Percentiles rank a stretch among this genome's conserved stretches.
phyloP scores from a whole-genome alignment of 176 grass and related monocot species.

The Cymbopogon citratus region DNA sequence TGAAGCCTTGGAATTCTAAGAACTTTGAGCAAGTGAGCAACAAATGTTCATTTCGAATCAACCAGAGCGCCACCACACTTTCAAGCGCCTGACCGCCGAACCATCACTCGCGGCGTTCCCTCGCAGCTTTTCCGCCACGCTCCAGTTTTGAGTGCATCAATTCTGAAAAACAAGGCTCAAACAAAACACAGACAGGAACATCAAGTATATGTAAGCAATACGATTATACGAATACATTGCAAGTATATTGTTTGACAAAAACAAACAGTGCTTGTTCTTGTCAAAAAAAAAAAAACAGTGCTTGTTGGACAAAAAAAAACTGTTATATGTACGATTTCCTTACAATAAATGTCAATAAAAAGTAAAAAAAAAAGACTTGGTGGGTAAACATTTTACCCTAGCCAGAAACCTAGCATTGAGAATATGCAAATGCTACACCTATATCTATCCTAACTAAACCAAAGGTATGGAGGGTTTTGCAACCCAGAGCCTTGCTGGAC shows the following conservation, averaged over 20 bases:
- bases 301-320: not conserved
- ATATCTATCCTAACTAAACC: conserved; percentile 35
- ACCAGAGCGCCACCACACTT: not conserved
- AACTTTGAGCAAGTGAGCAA: not conserved
- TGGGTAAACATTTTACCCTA: not conserved
- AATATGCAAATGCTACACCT: conserved; percentile 32
- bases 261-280: too few relatives aligned
- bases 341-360: conserved; percentile 23
- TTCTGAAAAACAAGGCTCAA: not conserved
- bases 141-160: not conserved
- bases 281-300: not conserved
- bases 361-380: not conserved
- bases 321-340: conserved; percentile 2
- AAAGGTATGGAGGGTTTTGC: conserved; percentile 15
- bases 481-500: not conserved
- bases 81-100: not conserved
- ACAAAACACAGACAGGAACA: not conserved
- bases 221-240: not conserved
- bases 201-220: not conserved
- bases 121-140: not conserved
- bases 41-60: not conserved
- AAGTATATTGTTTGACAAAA: too few relatives aligned
- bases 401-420: conserved; percentile 15
- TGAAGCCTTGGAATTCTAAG: not conserved
- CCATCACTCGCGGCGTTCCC: not conserved